These are phyloP conservation scores for Xerophyta viscosa DNA, from an alignment of 106 monocot species.

Conservation along the genomic window DNA sequence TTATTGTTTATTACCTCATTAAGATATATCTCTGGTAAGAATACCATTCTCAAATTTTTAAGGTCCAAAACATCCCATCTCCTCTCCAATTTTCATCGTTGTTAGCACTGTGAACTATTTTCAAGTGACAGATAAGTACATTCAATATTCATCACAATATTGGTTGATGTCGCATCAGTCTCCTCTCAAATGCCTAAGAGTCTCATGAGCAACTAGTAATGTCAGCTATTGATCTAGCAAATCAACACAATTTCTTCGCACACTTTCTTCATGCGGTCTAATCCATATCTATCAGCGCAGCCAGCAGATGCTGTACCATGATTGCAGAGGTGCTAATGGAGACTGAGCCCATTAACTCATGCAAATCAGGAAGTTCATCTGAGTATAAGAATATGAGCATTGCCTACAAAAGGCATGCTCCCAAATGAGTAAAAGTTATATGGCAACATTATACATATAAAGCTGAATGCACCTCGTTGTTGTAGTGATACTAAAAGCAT, in stretches of 20 bases:
- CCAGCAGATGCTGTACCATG: conserved; percentile 72
- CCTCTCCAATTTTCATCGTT: no score
- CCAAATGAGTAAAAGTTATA: background rate
- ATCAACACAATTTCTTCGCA: conserved; percentile 66
- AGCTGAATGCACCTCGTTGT: background rate
- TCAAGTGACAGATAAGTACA: conserved; percentile 48
- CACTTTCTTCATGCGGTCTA: conserved; percentile 62
- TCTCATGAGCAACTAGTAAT: conserved; percentile 49
- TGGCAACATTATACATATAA: background rate
- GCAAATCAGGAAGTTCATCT: conserved; percentile 55
- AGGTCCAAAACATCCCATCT: conserved; percentile 33
- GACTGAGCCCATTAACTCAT: conserved; percentile 44
- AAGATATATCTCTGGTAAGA: no score
- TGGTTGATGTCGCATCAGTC: conserved; percentile 77
- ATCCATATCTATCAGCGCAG: conserved; percentile 85
- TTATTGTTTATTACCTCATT: no score
- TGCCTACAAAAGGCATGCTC: conserved; percentile 32
- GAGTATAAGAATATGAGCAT: conserved; percentile 80
- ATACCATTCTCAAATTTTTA: no score
- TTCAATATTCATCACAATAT: conserved; percentile 66
- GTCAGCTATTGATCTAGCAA: conserved; percentile 36
- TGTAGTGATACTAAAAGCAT: no score
- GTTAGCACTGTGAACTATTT: no score
- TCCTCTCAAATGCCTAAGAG: no score
- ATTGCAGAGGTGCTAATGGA: conserved; percentile 47